Percentiles rank a stretch among this genome's conserved stretches.
phyloP scores from a whole-genome alignment of 2,329 filamentous ascomycete genomes.

The Cladobotryum mycophilum region DNA sequence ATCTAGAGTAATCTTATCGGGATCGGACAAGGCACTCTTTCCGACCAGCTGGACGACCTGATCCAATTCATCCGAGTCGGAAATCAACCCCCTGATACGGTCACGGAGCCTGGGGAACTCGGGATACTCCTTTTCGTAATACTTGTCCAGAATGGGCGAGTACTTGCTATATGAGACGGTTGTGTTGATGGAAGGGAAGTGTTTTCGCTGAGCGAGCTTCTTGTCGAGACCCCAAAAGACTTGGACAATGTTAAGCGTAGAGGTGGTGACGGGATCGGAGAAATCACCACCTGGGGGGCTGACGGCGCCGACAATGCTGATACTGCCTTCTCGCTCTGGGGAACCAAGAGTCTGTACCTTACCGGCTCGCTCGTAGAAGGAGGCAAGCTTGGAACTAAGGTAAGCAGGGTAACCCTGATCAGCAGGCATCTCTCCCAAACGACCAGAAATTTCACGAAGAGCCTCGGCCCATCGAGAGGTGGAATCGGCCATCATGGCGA shows the following conservation, averaged over 20 bases:
- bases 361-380: slow-evolving; percentile 98
- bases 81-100: slow-evolving; percentile 86
- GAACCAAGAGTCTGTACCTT: slow-evolving; percentile 80
- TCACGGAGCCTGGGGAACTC: slow-evolving; percentile 92
- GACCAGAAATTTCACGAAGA: slow-evolving; percentile 96
- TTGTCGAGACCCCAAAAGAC: slow-evolving; percentile 99
- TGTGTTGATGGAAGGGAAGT: slow-evolving; percentile 98
- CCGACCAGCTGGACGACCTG: slow-evolving; percentile 98
- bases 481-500: slow-evolving; percentile 99
- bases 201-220: slow-evolving; percentile 97
- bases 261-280: slow-evolving; percentile 92
- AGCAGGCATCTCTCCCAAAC: slow-evolving; percentile 98
- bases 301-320: slow-evolving; percentile 96
- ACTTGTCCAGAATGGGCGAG: slow-evolving; percentile 79
- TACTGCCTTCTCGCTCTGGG: slow-evolving; percentile 81
- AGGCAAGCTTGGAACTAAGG: slow-evolving; percentile 90
- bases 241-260: slow-evolving; percentile 93
- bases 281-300: slow-evolving; percentile 98
- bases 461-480: slow-evolving; percentile 98
- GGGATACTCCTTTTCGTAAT: slow-evolving; percentile 87
- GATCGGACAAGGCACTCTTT: slow-evolving; percentile 91
- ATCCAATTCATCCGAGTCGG: slow-evolving; percentile 93
- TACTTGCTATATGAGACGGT: slow-evolving; percentile 95
- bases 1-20: slow-evolving; percentile 97
- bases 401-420: slow-evolving; percentile 99